Evolutionary conservation across 768 basidiomycete genomes (phyloP), one percentile per base, ranked within the genome.

Genomic region (Lentinula lateritia): DNA sequence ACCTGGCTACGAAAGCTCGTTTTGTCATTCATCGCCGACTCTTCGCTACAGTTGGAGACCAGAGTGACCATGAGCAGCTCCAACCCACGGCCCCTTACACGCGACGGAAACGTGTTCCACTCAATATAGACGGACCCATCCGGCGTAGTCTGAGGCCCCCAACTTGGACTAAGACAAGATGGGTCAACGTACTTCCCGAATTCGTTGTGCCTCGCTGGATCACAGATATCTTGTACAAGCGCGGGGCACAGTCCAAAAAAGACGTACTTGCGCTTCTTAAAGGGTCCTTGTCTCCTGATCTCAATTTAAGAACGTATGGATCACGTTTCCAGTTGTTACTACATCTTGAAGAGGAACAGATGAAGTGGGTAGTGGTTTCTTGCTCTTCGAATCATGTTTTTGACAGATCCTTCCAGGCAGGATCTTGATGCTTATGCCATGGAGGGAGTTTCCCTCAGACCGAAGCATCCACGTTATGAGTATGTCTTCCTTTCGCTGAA

Each of bases 11-110:
- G 4, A 64, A 66, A 35, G 62, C 71, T 20, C 73, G 72, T 2
- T 85, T 85, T 67, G 64, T 79, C 42, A 83, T 86, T 57, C 75
- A 76, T 0, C 78, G 86, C 2, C 68, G 65, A 6, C 63, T 86
- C 1, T 60, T 65, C 28, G 83, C 78, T 9, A 78, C 78, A 5
- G 78, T 84, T 35, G 86, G 86, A 0, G 76, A 74, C 8, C 64
- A 68, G 28, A 79, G 74, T 8, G 84, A 86, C 64, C 75, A 83
- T 52, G 81, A 82, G 15, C 69, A 70, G 1, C 71, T 87, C 32
- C 74, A 75, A 60, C 74, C 85, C 0, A 74, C 67, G 45, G 73
- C 75, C 0, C 80, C 83, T 1, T 87, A 83, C 60, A 67, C 70
- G 8, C 71, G 67, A 18, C 70, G 66, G 42, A 66, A 57, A 36